Evolutionary conservation across 331 rosid species (phyloP).

Genomic region (Phaseolus coccineus): DNA sequence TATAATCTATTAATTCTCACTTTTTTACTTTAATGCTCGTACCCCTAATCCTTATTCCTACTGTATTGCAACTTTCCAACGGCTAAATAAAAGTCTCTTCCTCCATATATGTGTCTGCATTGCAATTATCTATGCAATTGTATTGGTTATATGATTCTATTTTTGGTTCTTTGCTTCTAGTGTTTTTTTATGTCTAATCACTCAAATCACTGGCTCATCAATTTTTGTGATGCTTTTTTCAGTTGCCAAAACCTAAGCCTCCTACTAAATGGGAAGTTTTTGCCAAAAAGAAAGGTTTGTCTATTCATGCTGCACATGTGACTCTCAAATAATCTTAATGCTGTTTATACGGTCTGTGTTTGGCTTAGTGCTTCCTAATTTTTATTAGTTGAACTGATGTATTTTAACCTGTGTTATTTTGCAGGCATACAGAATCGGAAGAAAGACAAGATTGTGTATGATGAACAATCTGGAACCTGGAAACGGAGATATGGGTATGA

Average conservation of each 20-base stretch:
- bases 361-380: neutral
- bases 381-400: neutral
- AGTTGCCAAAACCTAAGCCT: slow-evolving; percentile 85
- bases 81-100: neutral
- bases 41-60: neutral
- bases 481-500: slow-evolving; percentile 86
- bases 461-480: slow-evolving; percentile 78
- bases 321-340: neutral
- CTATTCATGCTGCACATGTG: neutral
- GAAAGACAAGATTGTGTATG: slow-evolving; percentile 74
- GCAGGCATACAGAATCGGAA: slow-evolving; percentile 76
- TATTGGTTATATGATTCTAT: neutral
- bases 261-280: slow-evolving; percentile 91
- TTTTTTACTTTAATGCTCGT: neutral
- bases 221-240: slow-evolving; percentile 41
- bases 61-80: slow-evolving; percentile 17
- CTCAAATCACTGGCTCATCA: slow-evolving; percentile 29
- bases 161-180: neutral
- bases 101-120: neutral
- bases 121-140: neutral
- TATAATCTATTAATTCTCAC: too few species aligned
- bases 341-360: slow-evolving; percentile 11
- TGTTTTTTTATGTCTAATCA: neutral
- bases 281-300: slow-evolving; percentile 78
- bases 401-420: neutral